phyloP scores from a whole-genome alignment of 176 grass and related monocot genomes.

The Otatea glauca region DNA sequence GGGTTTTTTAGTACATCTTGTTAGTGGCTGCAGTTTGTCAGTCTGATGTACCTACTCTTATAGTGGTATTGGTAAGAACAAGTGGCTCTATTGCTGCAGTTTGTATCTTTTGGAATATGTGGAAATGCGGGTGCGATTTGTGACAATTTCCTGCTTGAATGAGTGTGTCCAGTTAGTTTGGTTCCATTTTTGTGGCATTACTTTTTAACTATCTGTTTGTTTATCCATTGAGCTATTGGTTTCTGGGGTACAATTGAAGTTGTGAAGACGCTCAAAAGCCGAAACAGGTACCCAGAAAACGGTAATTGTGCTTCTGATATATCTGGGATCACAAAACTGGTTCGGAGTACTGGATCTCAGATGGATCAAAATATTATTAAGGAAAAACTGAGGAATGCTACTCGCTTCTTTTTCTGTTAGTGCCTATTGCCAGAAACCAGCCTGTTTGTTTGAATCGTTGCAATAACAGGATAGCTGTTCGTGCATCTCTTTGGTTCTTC shows the following conservation, averaged over 20 bases:
- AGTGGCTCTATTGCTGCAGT: constrained; percentile 35
- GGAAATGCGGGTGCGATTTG: constrained; percentile 38
- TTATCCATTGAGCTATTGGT: constrained; percentile 10
- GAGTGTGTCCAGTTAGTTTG: constrained; percentile 5
- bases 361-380: not conserved
- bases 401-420: not conserved
- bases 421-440: not conserved
- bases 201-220: not conserved
- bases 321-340: not conserved
- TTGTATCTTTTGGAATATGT: constrained; percentile 44
- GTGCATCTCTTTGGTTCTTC: not conserved
- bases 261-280: not conserved
- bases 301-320: not conserved
- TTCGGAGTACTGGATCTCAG: not conserved
- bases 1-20: constrained; percentile 44
- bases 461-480: not conserved
- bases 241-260: not conserved
- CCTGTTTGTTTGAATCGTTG: not conserved
- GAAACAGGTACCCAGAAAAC: not conserved
- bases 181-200: not conserved
- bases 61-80: constrained; percentile 43
- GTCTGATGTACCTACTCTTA: constrained; percentile 45
- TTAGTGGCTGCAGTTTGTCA: constrained; percentile 41
- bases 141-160: constrained; percentile 37
- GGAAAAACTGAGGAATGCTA: not conserved